These are phyloP conservation scores for Exophiala sp. DNA, from an alignment of 2,329 filamentous ascomycete genomes.

Conservation along the genomic window DNA sequence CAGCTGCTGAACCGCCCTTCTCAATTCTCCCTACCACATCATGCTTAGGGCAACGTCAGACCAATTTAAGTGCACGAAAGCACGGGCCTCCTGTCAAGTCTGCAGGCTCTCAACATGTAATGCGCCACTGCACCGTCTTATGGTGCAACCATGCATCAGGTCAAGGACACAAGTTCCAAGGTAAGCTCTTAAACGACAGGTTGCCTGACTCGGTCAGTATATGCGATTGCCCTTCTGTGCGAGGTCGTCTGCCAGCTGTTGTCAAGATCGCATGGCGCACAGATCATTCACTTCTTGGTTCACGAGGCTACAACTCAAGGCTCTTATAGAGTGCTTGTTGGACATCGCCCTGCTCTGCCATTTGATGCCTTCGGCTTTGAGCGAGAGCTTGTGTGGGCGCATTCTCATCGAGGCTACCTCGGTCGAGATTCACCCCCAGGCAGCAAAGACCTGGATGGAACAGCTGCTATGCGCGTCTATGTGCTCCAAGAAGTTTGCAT, in stretches of 20 bases:
- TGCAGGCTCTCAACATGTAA: not conserved
- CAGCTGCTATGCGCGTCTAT: not conserved
- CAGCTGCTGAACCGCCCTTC: slow-evolving; percentile 9
- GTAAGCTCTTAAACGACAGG: not conserved
- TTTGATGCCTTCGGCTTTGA: too few species aligned
- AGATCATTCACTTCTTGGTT: not conserved
- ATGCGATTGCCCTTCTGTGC: not conserved
- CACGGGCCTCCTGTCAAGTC: not conserved
- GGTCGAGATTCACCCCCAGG: not conserved
- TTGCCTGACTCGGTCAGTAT: not conserved
- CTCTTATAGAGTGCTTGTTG: too few species aligned
- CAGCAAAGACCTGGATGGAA: not conserved
- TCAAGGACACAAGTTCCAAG: not conserved
- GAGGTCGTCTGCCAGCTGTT: not conserved
- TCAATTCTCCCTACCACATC: slow-evolving; percentile 11
- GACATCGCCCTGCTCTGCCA: too few species aligned
- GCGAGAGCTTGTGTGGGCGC: too few species aligned
- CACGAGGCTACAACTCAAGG: not conserved
- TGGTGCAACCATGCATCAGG: not conserved
- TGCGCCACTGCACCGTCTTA: not conserved
- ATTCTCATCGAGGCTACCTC: not conserved
- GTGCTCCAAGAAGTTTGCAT: not conserved
- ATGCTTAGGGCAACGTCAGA: not conserved
- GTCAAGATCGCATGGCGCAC: not conserved
- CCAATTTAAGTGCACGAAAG: not conserved